phyloP scores from a whole-genome alignment of 2,329 filamentous ascomycete species.

The Talaromyces sp. region DNA sequence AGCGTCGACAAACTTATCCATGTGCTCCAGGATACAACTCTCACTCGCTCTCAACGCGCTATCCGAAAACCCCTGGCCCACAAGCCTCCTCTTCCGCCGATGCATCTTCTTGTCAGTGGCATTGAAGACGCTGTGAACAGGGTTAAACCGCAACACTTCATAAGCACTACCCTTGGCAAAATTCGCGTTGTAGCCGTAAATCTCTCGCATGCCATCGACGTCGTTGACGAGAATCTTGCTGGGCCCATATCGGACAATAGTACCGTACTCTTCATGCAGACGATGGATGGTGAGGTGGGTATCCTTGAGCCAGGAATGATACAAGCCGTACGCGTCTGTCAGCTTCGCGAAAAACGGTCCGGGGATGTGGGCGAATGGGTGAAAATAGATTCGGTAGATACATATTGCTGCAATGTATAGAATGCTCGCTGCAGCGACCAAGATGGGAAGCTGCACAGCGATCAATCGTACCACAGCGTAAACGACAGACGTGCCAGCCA shows the following conservation, averaged over 20 bases:
- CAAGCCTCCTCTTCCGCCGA: constrained; percentile 5
- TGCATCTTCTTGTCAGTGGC: constrained; percentile 6
- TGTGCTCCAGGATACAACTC: constrained; percentile 1
- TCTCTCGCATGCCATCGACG: constrained; percentile 1
- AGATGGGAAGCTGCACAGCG: not conserved
- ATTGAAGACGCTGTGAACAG: constrained; percentile 3
- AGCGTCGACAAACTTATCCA: not conserved
- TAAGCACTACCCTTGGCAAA: constrained; percentile 1
- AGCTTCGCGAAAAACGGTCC: constrained; percentile 3
- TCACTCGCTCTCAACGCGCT: constrained; percentile 5
- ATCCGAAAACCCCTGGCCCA: constrained; percentile 5
- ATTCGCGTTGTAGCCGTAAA: constrained; percentile 1
- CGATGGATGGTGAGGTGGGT: constrained; percentile 2
- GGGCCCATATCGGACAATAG: constrained; percentile 3
- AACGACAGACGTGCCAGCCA: not conserved
- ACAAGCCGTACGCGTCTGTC: constrained; percentile 2
- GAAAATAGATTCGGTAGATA: constrained; percentile 6
- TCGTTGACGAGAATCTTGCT: constrained; percentile 3
- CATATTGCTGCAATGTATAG: not conserved
- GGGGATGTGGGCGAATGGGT: constrained; percentile 3
- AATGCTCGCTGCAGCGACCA: not conserved
- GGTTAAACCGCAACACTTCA: constrained; percentile 1
- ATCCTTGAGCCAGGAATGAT: constrained; percentile 6
- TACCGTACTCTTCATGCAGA: constrained; percentile 1
- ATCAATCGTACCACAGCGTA: not conserved